phyloP scores from a whole-genome alignment of 768 basidiomycete species.

The Suillus brevipes region DNA sequence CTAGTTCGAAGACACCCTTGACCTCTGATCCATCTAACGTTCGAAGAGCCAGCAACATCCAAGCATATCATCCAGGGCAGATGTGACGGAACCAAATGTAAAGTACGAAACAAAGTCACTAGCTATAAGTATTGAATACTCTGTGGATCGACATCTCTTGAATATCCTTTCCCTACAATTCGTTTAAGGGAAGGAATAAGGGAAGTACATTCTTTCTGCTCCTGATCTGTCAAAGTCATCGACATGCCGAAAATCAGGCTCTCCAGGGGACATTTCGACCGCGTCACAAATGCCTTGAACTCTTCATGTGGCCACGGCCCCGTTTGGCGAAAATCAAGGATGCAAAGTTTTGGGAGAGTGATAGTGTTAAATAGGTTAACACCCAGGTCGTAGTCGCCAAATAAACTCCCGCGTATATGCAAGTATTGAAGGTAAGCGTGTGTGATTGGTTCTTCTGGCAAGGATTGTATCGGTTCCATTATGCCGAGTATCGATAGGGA shows the following conservation, averaged over 20 bases:
- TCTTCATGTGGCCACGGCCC: conserved; percentile 16
- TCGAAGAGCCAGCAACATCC: too few species aligned
- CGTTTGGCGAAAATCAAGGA: conserved; percentile 12
- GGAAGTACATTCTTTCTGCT: background rate
- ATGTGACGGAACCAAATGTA: too few species aligned
- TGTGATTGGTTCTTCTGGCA: background rate
- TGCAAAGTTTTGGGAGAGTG: conserved; percentile 15
- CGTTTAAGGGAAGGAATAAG: too few species aligned
- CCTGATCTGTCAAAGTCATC: background rate
- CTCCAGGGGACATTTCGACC: conserved; percentile 22
- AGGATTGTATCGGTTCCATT: background rate
- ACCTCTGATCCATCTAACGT: too few species aligned
- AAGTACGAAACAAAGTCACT: too few species aligned
- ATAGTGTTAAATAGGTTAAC: conserved; percentile 13
- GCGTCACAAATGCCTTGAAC: conserved; percentile 18
- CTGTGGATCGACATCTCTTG: too few species aligned
- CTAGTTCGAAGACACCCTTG: too few species aligned
- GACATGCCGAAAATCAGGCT: background rate
- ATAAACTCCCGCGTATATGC: background rate
- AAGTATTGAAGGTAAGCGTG: background rate
- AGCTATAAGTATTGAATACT: too few species aligned
- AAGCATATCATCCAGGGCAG: too few species aligned
- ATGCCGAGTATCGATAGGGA: background rate
- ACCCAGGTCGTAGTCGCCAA: background rate
- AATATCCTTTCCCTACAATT: too few species aligned